Conservation (phyloP, 495 filamentous ascomycete genomes). For the Daldinia decipiens region DNA sequence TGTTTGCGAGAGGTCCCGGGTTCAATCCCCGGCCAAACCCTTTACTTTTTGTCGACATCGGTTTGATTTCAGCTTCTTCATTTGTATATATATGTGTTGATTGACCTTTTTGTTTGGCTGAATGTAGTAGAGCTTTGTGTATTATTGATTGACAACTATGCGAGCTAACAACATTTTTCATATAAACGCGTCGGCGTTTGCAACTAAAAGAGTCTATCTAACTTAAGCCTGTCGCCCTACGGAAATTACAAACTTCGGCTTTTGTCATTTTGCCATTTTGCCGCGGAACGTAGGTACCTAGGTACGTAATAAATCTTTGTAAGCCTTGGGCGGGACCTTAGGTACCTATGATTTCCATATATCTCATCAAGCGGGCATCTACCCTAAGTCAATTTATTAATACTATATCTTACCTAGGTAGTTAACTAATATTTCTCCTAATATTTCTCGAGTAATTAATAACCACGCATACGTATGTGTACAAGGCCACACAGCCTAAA, state of each 20-base stretch:
- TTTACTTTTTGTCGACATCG: conserved; percentile 1
- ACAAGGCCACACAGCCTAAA: background rate
- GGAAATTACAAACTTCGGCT: background rate
- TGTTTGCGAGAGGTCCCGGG: conserved; percentile 40
- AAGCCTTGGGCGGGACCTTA: background rate
- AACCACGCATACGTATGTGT: no score
- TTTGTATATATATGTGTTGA: no score
- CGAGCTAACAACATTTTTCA: no score
- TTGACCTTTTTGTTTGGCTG: background rate
- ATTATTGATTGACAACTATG: no score
- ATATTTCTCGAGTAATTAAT: background rate
- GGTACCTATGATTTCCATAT: no score
- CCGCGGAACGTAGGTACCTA: background rate
- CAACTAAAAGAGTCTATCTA: background rate
- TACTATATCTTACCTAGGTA: background rate
- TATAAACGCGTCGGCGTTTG: no score
- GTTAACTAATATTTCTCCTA: no score
- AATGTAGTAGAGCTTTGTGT: no score
- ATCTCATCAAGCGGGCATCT: background rate
- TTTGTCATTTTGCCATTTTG: background rate
- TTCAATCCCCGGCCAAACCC: conserved; percentile 39
- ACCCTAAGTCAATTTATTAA: background rate
- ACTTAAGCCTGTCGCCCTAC: background rate
- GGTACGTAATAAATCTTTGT: background rate
- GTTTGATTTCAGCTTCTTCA: background rate